These are phyloP conservation scores for Amphicarpaea edgeworthii DNA, from an alignment of 306 rosid genomes.

Conservation along the genomic window DNA sequence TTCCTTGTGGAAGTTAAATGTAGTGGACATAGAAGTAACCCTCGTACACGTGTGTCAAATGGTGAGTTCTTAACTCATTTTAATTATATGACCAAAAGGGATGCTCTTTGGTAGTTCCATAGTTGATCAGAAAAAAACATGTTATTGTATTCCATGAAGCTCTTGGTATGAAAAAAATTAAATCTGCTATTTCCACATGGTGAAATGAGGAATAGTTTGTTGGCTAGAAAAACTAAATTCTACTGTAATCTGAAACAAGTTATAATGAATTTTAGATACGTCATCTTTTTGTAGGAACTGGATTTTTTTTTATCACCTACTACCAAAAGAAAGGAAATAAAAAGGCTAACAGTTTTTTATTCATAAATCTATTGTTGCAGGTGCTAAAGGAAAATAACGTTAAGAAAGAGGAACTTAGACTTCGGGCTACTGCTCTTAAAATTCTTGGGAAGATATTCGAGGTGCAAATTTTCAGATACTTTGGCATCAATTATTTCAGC, in stretches of 20 bases:
- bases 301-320: neutral
- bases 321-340: slow-evolving; percentile 7
- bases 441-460: slow-evolving; percentile 84
- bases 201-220: slow-evolving; percentile 11
- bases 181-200: neutral
- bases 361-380: slow-evolving; percentile 52
- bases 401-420: slow-evolving; percentile 82
- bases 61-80: slow-evolving; percentile 61
- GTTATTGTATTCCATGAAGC: slow-evolving; percentile 27
- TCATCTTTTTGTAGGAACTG: slow-evolving; percentile 1
- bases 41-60: slow-evolving; percentile 89
- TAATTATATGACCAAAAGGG: neutral
- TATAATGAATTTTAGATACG: slow-evolving; percentile 18
- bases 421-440: slow-evolving; percentile 84
- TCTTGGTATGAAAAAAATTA: neutral
- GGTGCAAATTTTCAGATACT: slow-evolving; percentile 52
- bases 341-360: slow-evolving; percentile 24
- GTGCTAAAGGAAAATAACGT: slow-evolving; percentile 77
- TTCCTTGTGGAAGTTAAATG: slow-evolving; percentile 94
- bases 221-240: neutral
- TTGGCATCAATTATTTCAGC: neutral
- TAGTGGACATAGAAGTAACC: slow-evolving; percentile 92
- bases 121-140: slow-evolving; percentile 34
- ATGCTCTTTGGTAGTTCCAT: neutral
- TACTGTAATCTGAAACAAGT: slow-evolving; percentile 17